Evolutionary conservation across 176 grass and related monocot genomes (phyloP), one percentile per base, ranked within the genome.

Genomic region (Aegilops speltoides): DNA sequence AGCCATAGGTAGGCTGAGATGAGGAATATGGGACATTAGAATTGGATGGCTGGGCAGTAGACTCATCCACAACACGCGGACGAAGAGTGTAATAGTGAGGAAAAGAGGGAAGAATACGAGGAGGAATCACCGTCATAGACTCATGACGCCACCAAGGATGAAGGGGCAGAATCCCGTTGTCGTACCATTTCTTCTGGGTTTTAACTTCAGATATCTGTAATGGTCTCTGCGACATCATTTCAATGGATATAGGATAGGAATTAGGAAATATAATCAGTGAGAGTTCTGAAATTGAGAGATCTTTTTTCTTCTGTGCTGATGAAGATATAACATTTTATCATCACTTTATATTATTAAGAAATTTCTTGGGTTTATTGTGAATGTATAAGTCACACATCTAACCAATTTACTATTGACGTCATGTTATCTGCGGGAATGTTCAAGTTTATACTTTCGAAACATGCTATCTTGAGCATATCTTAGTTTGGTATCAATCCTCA

Each of bases 401-500:
- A 72, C 19, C 17, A 25, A 79, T 40, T 83, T 73, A 59, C n/a
- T 83, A 32, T 32, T 79, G 2, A 40, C 83, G 33, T 23, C 56
- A 45, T 46, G 33, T 14, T 56, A 67, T 83, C 2, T 64, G 40
- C 34, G 0, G 46, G 6, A 67, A 10, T 60, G 32, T 76, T 67
- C 13, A 76, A 85, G 31, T 33, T 85, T 80, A 75, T 66, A 43
- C 32, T 88, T 33, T 75, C 0, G 50, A 57, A 40, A 12, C 76
- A 33, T 88, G 19, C 76, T 45, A 36, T 76, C 15, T 28, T 75
- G 46, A 41, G 66, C 45, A 68, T 24, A 41, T 80, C 76, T 25
- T 14, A 46, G 76, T 33, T 48, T 77, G n/a, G 40, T 69, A 36
- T 29, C 52, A 66, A 70, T 78, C 74, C 31, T 84, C 75, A 79